These are phyloP conservation scores for Eucalyptus curtisii DNA, from an alignment of 345 rosid genomes.

Conservation along the genomic window DNA sequence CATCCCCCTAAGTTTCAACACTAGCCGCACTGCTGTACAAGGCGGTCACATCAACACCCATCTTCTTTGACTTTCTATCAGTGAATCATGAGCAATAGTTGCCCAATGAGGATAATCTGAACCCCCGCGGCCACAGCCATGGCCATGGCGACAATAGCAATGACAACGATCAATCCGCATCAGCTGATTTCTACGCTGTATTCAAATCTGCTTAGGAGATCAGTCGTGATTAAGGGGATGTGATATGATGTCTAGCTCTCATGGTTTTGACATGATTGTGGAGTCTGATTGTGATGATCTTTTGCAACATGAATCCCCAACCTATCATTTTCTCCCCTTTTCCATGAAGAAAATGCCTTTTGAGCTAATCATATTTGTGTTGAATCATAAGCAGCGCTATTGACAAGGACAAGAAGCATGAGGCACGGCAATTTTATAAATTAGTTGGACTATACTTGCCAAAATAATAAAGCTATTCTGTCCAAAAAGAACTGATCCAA, in stretches of 20 bases:
- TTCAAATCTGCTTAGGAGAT: neutral
- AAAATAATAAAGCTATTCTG: neutral
- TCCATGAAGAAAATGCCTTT: neutral
- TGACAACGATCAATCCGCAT: neutral
- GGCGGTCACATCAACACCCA: neutral
- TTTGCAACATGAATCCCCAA: neutral
- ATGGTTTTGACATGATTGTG: neutral
- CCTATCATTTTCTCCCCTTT: neutral
- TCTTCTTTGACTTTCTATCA: neutral
- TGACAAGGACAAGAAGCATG: neutral
- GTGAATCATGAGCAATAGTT: neutral
- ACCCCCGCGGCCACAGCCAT: neutral
- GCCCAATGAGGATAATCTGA: neutral
- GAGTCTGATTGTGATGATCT: neutral
- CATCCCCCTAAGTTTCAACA: constrained; percentile 7
- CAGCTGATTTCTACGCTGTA: neutral
- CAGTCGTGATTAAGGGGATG: neutral
- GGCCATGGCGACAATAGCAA: neutral
- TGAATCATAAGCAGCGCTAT: neutral
- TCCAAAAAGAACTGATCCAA: neutral
- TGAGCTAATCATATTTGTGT: neutral
- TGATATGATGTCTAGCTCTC: neutral
- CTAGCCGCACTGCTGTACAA: neutral
- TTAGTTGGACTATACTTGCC: neutral
- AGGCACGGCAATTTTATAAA: neutral